A percentile compares a stretch with the other conserved stretches of the same genome.
Evolutionary conservation across 164 flowering plant species (phyloP).

Genomic region (Umbellularia californica): DNA sequence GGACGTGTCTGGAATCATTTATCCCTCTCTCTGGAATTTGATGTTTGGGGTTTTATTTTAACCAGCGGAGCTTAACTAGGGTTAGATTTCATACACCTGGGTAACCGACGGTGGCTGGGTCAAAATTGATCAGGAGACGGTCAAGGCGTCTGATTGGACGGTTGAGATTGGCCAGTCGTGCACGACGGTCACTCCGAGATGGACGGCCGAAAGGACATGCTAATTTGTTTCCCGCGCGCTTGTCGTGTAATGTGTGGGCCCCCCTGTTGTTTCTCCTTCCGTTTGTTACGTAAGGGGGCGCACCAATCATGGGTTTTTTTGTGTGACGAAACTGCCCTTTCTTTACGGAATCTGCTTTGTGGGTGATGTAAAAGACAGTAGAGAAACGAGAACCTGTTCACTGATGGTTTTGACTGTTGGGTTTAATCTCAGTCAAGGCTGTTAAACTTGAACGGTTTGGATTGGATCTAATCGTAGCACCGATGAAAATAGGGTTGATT

Average conservation of each 20-base stretch:
- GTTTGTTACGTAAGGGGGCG: not conserved
- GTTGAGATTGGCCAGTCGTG: not conserved
- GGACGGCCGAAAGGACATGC: not conserved
- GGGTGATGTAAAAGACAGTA: no score
- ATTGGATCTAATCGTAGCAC: no score
- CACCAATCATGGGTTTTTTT: not conserved
- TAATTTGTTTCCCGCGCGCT: not conserved
- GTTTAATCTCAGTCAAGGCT: no score
- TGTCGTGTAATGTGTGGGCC: not conserved
- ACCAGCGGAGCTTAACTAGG: not conserved
- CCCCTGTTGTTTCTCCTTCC: not conserved
- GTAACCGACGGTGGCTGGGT: conserved; percentile 17
- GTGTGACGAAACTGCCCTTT: not conserved
- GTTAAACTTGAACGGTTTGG: no score
- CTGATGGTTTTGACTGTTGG: no score
- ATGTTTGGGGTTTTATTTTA: not conserved
- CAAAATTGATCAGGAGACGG: not conserved
- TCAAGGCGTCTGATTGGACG: conserved; percentile 7
- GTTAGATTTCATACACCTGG: not conserved
- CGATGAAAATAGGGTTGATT: no score
- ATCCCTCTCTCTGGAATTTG: not conserved
- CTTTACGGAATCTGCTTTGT: not conserved
- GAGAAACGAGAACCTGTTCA: no score
- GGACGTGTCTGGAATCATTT: conserved; percentile 9
- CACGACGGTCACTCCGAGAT: not conserved